phyloP scores from a whole-genome alignment of 2,329 filamentous ascomycete genomes.

The Scedosporium minutisporum region DNA sequence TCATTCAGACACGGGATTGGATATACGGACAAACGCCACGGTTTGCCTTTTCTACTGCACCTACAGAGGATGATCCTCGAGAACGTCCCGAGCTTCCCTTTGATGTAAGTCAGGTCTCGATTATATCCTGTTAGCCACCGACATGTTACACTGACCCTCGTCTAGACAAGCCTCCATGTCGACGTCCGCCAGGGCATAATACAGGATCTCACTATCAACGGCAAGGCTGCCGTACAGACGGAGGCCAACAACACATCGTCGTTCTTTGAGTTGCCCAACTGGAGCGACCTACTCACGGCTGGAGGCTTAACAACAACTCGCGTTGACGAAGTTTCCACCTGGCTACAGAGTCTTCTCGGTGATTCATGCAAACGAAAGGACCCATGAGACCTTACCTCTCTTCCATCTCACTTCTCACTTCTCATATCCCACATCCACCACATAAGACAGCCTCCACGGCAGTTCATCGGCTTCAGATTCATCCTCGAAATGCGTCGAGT shows the following conservation, averaged over 20 bases:
- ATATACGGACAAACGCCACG: slow-evolving; percentile 78
- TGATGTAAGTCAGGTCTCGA: slow-evolving; percentile 24
- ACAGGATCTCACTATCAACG: slow-evolving; percentile 21
- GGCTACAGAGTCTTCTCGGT: slow-evolving; percentile 9
- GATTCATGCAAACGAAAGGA: slow-evolving; percentile 6
- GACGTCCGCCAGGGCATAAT: slow-evolving; percentile 27
- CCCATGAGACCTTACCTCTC: neutral
- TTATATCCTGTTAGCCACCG: neutral
- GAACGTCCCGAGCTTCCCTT: slow-evolving; percentile 40
- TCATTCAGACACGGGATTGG: slow-evolving; percentile 54
- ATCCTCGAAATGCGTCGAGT: neutral
- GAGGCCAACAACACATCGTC: neutral
- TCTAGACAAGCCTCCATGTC: slow-evolving; percentile 20
- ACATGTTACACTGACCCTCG: neutral
- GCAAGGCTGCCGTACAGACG: slow-evolving; percentile 1
- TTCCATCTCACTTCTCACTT: neutral
- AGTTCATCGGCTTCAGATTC: neutral
- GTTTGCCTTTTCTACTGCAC: slow-evolving; percentile 60
- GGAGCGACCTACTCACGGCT: slow-evolving; percentile 3
- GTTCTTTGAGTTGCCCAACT: slow-evolving; percentile 10
- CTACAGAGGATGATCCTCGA: slow-evolving; percentile 49
- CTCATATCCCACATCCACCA: neutral
- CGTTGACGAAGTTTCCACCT: neutral
- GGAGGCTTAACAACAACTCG: slow-evolving; percentile 1
- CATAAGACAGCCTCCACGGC: neutral